A percentile compares a stretch with the other conserved stretches of the same genome.
Conservation (phyloP, 495 filamentous ascomycete genomes). For the Thermothielavioides terrestris region DNA sequence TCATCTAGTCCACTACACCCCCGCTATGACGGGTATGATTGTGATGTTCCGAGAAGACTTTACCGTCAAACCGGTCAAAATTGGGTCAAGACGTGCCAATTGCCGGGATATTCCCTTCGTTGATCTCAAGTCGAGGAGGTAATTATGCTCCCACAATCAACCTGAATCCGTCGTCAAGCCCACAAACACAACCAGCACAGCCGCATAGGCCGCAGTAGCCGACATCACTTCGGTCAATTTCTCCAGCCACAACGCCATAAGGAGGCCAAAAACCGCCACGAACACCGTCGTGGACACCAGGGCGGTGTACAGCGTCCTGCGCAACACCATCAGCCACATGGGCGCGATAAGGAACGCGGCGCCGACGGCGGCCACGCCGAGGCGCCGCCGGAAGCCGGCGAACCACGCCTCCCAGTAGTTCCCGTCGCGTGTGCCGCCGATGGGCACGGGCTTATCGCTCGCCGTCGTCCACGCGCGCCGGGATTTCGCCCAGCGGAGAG, state of each 20-base stretch:
- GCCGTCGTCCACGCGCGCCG: not conserved
- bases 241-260: slow-evolving; percentile 5
- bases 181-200: not conserved
- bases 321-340: slow-evolving; percentile 21
- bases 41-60: no score
- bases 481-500: not conserved
- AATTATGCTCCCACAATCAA: no score
- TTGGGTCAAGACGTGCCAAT: no score
- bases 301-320: slow-evolving; percentile 1
- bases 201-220: not conserved
- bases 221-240: slow-evolving; percentile 12
- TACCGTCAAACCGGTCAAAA: no score
- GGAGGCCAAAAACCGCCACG: slow-evolving; percentile 9
- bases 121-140: no score
- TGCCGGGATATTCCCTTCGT: no score
- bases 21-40: no score
- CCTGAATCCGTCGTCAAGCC: no score
- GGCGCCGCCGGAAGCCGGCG: not conserved
- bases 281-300: slow-evolving; percentile 12
- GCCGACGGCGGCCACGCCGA: slow-evolving; percentile 3
- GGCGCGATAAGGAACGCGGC: slow-evolving; percentile 12
- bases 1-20: no score
- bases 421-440: not conserved
- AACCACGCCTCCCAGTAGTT: not conserved
- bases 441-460: not conserved